These are phyloP conservation scores for Kazachstania psychrophila DNA, from an alignment of 805 yeast species.

Conservation along the genomic window DNA sequence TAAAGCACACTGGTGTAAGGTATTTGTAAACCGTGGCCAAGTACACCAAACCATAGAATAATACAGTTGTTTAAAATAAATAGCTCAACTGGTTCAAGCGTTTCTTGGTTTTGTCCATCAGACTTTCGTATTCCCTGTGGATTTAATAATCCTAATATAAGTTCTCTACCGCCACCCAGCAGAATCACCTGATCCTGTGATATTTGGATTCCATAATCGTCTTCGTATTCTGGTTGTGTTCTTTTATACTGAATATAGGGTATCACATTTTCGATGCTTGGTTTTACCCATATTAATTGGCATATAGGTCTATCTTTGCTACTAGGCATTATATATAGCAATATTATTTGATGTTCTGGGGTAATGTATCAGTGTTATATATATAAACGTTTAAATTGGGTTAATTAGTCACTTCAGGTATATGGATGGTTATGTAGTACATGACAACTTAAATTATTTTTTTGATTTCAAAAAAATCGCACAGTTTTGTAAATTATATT, in stretches of 20 bases:
- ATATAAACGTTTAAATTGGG: no score
- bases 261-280: constrained; percentile 32
- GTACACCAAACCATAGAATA: constrained; percentile 33
- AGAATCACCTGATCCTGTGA: constrained; percentile 21
- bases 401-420: no score
- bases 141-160: constrained; percentile 19
- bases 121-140: background rate
- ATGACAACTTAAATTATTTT: no score
- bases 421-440: no score
- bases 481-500: no score
- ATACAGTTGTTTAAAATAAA: constrained; percentile 32
- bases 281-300: constrained; percentile 23
- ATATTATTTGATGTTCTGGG: no score
- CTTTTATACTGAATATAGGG: constrained; percentile 23
- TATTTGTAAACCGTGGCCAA: constrained; percentile 31
- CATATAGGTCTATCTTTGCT: constrained; percentile 13
- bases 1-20: constrained; percentile 28
- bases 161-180: constrained; percentile 36
- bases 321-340: no score
- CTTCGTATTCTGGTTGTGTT: constrained; percentile 23
- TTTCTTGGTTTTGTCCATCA: background rate
- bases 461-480: no score
- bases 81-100: constrained; percentile 25
- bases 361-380: no score
- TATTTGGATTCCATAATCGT: constrained; percentile 1